These are phyloP conservation scores for fission yeast (Schizosaccharomyces pombe) DNA, from an alignment of 805 yeast species.

Conservation along the genomic window ASM294v3 CU329670.1:3254501-3255000, in stretches of 20 bases:
- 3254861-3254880: background rate
- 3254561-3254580: background rate
- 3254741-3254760: constrained; percentile 14
- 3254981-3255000: background rate
- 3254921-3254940: too few species aligned
- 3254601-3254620: constrained; percentile 6
- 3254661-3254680: constrained; percentile 11
- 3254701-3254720: constrained; percentile 14
- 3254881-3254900: background rate
- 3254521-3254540: too few species aligned
- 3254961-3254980: background rate
- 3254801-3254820: constrained; percentile 13
- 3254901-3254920: background rate
- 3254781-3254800: constrained; percentile 15
- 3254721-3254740: constrained; percentile 14
- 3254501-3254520: too few species aligned
- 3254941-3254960: background rate
- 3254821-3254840: constrained; percentile 9
- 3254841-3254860: constrained; percentile 9
- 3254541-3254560: too few species aligned
- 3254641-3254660: constrained; percentile 14
- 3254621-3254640: constrained; percentile 13
- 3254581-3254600: background rate
- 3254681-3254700: constrained; percentile 8
- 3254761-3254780: constrained; percentile 13